Evolutionary conservation across 2,329 filamentous ascomycete species (phyloP).

Genomic region (Coleophoma cylindrospora): DNA sequence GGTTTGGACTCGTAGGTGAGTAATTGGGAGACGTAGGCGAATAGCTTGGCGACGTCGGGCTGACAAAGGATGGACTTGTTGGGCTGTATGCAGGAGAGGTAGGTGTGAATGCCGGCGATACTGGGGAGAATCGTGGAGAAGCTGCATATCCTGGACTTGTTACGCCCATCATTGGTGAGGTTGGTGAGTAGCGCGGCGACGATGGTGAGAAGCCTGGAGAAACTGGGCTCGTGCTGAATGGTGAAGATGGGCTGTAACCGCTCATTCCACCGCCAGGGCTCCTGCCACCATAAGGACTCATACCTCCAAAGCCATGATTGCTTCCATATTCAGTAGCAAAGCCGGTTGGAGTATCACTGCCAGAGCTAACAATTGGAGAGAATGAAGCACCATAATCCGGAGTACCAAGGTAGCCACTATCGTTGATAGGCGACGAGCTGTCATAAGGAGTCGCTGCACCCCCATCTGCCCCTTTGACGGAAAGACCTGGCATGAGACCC

Average conservation of each 20-base stretch:
- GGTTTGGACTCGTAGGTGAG: conserved; percentile 30
- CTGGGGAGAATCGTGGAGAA: conserved; percentile 58
- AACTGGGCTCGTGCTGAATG: conserved; percentile 47
- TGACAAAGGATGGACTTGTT: conserved; percentile 35
- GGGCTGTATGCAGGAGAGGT: conserved; percentile 28
- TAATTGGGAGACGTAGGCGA: conserved; percentile 70
- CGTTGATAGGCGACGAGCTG: conserved; percentile 72
- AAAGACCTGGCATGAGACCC: conserved; percentile 75
- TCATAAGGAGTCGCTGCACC: conserved; percentile 95
- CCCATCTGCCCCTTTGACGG: conserved; percentile 69
- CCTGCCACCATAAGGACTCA: conserved; percentile 64
- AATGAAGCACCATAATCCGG: conserved; percentile 56
- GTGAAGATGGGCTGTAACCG: conserved; percentile 40
- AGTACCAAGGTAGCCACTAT: conserved; percentile 62
- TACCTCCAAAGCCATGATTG: conserved; percentile 38
- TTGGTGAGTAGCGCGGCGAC: conserved; percentile 43
- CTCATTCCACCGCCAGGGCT: conserved; percentile 50
- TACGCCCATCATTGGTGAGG: conserved; percentile 8
- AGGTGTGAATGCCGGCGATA: conserved; percentile 33
- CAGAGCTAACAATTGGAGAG: conserved; percentile 72
- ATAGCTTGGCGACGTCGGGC: conserved; percentile 70
- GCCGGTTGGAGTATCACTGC: conserved; percentile 65
- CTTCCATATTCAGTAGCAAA: conserved; percentile 57
- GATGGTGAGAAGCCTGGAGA: conserved; percentile 68
- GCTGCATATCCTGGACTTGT: conserved; percentile 33